Percentiles rank a stretch among this genome's conserved stretches.
Conservation (phyloP, 1,284 basidiomycete species). For the Vanrija sp. region DNA sequence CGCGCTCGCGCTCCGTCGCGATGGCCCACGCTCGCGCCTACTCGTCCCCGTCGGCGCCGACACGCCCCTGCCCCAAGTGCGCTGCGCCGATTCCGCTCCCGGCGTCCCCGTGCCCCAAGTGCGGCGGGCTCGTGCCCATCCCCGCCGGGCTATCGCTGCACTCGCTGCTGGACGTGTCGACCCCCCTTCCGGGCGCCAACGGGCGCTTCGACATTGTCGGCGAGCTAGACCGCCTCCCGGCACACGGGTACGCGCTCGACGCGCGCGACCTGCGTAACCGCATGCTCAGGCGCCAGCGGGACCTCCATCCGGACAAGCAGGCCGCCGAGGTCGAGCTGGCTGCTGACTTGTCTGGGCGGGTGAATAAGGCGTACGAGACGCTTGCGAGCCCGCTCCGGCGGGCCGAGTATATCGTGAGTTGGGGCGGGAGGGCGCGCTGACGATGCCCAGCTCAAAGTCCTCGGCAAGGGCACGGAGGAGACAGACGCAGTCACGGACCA, state of each 20-base stretch:
- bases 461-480: slow-evolving; percentile 63
- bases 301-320: slow-evolving; percentile 44
- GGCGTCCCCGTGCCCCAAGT: slow-evolving; percentile 41
- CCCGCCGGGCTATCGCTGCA: slow-evolving; percentile 39
- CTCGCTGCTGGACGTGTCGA: slow-evolving; percentile 36
- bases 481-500: slow-evolving; percentile 71
- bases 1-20: too few species aligned
- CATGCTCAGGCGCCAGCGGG: slow-evolving; percentile 39
- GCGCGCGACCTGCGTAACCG: slow-evolving; percentile 31
- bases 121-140: slow-evolving; percentile 34
- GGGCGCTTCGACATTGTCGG: slow-evolving; percentile 23
- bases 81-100: slow-evolving; percentile 24
- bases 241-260: slow-evolving; percentile 38
- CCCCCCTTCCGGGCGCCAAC: slow-evolving; percentile 15
- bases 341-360: slow-evolving; percentile 33
- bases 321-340: slow-evolving; percentile 30
- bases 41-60: slow-evolving; percentile 4
- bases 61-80: slow-evolving; percentile 35
- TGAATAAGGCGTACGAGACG: slow-evolving; percentile 47
- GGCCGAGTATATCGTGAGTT: slow-evolving; percentile 48
- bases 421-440: not conserved
- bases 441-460: slow-evolving; percentile 54
- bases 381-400: slow-evolving; percentile 41
- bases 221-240: slow-evolving; percentile 31
- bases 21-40: too few species aligned